Evolutionary conservation across 139 green algal species (phyloP), one percentile per base, ranked within the genome.

Genomic region (Gonium pectorale): DNA sequence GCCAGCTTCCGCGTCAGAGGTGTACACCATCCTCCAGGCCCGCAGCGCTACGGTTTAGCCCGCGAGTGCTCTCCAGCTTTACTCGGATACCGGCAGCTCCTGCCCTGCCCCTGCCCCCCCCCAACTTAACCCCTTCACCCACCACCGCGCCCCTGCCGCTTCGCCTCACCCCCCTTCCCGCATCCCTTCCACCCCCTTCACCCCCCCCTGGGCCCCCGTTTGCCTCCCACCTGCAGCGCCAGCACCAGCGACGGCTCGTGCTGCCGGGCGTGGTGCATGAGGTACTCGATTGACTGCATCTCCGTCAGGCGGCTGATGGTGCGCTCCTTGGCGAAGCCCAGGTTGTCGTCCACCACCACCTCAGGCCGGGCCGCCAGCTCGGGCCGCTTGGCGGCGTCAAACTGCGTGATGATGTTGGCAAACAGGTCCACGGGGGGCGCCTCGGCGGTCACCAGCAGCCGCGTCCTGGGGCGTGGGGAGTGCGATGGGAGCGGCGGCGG

Each of bases 261-360:
- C 75, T 86, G 51, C 82, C 93, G 80, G 5, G 96, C 94, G 80
- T 98, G 94, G n/a, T 86, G 89, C 15, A 91, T 59, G 64, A 96
- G 81, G 80, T 98, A 98, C 87, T 97, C 94, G 15, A 92, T 66
- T 68, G 79, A 92, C 89, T 97, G 93, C 97, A 99, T 99, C 90
- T 99, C 97, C 9, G 89, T 96, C 72, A 99, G 89, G 17, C 97
- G 91, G 84, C 88, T 96, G 59, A 99, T 92, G 60, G 94, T 96
- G 84, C 96, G 94, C 54, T 98, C 95, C 87, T 98, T 99, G 22
- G 94, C 86, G 90, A 99, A 99, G 0, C 93, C 95, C 33, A 98
- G 89, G 79, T 98, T 97, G 89, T 98, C 96, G 83, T 98, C 96
- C 13, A 91, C 86, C 29, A 90, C 71, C 19, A 86, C 73, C 44